A percentile compares a stretch with the other conserved stretches of the same genome.
Evolutionary conservation across 345 rosid genomes (phyloP).

Genomic region (Cardamine resedifolia): DNA sequence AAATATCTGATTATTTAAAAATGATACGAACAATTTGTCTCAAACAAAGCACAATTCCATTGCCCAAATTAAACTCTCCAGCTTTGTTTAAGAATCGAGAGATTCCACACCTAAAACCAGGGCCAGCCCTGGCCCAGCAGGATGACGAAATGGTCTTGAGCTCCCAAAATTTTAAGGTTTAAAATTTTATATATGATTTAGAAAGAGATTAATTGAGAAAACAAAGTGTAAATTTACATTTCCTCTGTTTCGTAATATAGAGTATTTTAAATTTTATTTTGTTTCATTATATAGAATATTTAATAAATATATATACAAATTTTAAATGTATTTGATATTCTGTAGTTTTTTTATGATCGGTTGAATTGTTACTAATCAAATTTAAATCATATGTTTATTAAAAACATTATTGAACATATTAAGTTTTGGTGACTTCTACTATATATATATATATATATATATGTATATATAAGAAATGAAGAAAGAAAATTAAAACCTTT

Average conservation of each 20-base stretch:
- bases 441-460: neutral
- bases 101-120: neutral
- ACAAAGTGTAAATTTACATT: neutral
- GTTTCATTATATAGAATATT: neutral
- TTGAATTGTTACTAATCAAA: neutral
- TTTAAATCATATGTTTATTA: neutral
- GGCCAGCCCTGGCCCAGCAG: neutral
- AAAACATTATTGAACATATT: neutral
- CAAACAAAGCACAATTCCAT: neutral
- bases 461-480: neutral
- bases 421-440: neutral
- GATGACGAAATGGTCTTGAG: neutral
- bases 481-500: neutral
- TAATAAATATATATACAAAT: neutral
- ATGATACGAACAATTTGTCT: neutral
- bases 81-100: neutral
- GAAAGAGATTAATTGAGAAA: neutral
- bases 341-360: neutral
- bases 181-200: neutral
- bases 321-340: neutral
- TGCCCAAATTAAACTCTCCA: neutral
- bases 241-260: neutral
- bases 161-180: neutral
- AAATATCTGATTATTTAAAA: neutral
- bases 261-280: neutral